A percentile compares a stretch with the other conserved stretches of the same genome.
Conservation (phyloP, 257 asterid genomes). For the Linderniella brevidens region DNA sequence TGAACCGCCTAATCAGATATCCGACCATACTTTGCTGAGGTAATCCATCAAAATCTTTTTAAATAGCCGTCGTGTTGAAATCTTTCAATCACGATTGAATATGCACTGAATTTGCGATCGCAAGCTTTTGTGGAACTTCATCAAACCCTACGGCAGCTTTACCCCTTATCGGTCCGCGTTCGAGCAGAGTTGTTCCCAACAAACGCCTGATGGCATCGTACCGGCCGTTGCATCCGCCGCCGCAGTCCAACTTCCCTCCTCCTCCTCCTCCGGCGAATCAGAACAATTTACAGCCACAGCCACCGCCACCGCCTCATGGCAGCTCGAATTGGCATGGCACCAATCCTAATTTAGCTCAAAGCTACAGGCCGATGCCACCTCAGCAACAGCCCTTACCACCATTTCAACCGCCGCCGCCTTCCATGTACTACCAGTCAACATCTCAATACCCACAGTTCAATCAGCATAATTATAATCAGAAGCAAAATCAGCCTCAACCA, state of each 20-base stretch:
- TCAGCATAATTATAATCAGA: conserved; percentile 27
- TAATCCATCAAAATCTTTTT: too few relatives aligned
- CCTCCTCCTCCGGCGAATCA: conserved; percentile 53
- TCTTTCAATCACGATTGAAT: too few relatives aligned
- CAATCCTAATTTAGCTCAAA: conserved; percentile 22
- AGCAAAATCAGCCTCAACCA: conserved; percentile 53
- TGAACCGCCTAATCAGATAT: too few relatives aligned
- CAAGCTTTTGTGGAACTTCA: too few relatives aligned
- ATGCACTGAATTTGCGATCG: too few relatives aligned
- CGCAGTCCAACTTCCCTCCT: conserved; percentile 38
- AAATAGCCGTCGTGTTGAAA: too few relatives aligned
- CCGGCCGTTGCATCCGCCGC: conserved; percentile 77
- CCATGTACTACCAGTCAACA: conserved; percentile 24
- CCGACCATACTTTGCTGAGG: too few relatives aligned
- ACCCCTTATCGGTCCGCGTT: too few relatives aligned
- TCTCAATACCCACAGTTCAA: conserved; percentile 29
- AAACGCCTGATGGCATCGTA: conserved; percentile 61
- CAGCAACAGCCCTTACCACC: conserved; percentile 31
- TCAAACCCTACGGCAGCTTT: too few relatives aligned
- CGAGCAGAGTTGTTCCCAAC: conserved; percentile 4
- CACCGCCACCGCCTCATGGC: conserved; percentile 28
- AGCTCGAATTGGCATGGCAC: conserved; percentile 23
- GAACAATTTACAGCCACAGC: conserved; percentile 29
- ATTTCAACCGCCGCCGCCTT: conserved; percentile 44
- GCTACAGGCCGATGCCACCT: conserved; percentile 35